phyloP scores from a whole-genome alignment of 2,329 filamentous ascomycete species.

The Colletotrichum coccodes region DNA sequence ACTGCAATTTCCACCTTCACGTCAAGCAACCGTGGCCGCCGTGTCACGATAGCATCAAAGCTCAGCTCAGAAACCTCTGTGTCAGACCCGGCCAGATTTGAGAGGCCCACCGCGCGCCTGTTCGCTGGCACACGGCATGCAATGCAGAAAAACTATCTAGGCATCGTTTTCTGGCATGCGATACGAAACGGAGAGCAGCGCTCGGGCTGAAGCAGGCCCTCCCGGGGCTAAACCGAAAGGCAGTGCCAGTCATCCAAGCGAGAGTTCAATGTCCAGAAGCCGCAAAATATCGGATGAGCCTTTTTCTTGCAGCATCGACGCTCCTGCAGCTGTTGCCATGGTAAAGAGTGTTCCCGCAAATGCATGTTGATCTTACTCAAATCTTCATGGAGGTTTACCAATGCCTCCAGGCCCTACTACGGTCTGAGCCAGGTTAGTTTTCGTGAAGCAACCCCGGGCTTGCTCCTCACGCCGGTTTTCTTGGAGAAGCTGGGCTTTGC shows the following conservation, averaged over 20 bases:
- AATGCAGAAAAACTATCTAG: not conserved
- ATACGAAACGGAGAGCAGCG: constrained; percentile 24
- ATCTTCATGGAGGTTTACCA: not conserved
- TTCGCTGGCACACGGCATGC: constrained; percentile 10
- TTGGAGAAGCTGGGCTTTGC: not conserved
- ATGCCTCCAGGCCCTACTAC: not conserved
- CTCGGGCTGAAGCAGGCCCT: constrained; percentile 1
- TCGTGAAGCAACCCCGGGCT: not conserved
- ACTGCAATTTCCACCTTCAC: constrained; percentile 31
- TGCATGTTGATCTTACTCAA: not conserved
- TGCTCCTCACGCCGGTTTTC: not conserved
- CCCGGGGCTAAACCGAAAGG: constrained; percentile 12
- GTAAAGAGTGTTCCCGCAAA: not conserved
- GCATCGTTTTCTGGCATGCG: not conserved
- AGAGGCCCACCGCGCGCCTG: constrained; percentile 11
- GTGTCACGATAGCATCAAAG: constrained; percentile 27
- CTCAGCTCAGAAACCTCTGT: constrained; percentile 1
- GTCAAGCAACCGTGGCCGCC: constrained; percentile 15
- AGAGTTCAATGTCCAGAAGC: not conserved
- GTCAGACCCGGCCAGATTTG: constrained; percentile 4
- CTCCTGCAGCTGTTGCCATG: not conserved
- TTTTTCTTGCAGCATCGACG: not conserved
- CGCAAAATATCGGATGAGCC: not conserved
- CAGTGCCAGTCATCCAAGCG: not conserved
- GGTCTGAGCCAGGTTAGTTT: not conserved